These are phyloP conservation scores for Candida loeiensis DNA, from an alignment of 805 yeast genomes.

Conservation along the genomic window DNA sequence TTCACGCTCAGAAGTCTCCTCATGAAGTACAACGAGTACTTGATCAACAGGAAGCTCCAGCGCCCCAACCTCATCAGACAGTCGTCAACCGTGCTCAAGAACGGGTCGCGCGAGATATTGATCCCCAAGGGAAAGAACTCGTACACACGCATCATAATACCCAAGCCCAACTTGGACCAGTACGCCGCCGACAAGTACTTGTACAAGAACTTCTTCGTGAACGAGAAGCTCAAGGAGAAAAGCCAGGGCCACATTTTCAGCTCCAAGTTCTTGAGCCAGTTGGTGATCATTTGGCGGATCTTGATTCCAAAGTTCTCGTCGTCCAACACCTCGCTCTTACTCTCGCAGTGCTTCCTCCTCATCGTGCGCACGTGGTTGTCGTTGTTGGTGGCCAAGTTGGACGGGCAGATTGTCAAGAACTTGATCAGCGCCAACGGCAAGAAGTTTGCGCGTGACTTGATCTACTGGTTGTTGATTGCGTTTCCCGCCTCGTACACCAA, in stretches of 20 bases:
- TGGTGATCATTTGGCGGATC: conserved; percentile 73
- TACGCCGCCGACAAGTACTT: conserved; percentile 55
- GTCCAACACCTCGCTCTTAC: conserved; percentile 60
- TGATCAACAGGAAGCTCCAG: conserved; percentile 20
- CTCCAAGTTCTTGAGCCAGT: conserved; percentile 68
- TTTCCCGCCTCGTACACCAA: conserved; percentile 92
- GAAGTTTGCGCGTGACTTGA: conserved; percentile 71
- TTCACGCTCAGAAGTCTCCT: conserved; percentile 29
- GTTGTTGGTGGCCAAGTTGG: conserved; percentile 79
- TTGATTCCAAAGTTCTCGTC: conserved; percentile 72
- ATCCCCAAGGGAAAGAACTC: conserved; percentile 44
- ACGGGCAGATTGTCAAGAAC: conserved; percentile 89
- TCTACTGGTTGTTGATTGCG: conserved; percentile 85
- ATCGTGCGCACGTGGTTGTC: conserved; percentile 84
- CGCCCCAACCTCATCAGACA: conserved; percentile 40
- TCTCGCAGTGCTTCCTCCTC: conserved; percentile 70
- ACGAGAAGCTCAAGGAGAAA: conserved; percentile 24
- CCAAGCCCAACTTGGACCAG: conserved; percentile 45
- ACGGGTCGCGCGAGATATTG: conserved; percentile 45
- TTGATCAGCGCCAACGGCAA: conserved; percentile 76
- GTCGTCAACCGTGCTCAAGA: conserved; percentile 40
- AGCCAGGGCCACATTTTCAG: conserved; percentile 37
- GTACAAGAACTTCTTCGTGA: conserved; percentile 44
- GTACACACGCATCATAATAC: conserved; percentile 41
- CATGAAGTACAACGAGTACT: conserved; percentile 28